Base-by-base conservation (phyloP, 2,329 filamentous ascomycete species). In the Aureobasidium sp. region DNA sequence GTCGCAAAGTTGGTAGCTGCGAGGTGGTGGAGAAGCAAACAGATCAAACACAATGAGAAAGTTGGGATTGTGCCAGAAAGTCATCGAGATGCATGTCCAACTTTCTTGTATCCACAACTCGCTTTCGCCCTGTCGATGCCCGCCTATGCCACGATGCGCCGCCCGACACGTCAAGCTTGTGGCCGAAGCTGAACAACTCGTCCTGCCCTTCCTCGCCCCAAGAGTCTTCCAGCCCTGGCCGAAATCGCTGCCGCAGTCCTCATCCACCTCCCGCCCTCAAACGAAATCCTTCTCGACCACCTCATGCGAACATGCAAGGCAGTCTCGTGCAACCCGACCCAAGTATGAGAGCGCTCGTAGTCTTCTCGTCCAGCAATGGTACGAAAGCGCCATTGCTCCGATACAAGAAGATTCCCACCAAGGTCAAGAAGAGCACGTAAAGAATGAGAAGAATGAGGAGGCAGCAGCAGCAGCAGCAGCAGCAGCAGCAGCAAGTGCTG, bases 201-300 rank as follows among this genome's bases (percentile, higher is more conserved):
- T 74, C 55, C 71, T 77, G 20, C 72, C 74, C 12, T 75, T 76
- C 63, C 73, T 77, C 59, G 74, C 74, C 26, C 74, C 75, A 34
- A 68, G 73, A 46, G 63, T 69, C 68, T 63, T 72, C 71, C 63
- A 67, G 66, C 66, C 68, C 65, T 67, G 52, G 63, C 63, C 61
- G 13, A 36, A 3, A 10, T 26, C 27, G 5, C 39, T 13, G 12
- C 26, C 39, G 8, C 39, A 37, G 20, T 37, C 48, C 15, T 39
- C 43, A 5, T 13, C 48, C 2, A n/a, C 10, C 17, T 43, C 47
- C 17, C 36, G 15, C 62, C 43, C 50, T 44, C 51, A 50, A 52
- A 51, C 20, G 26, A 47, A 41, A 29, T 13, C 48, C 5, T 53
- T 52, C 27, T 61, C 47, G n/a, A 46, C 57, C 10, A n/a, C 15